phyloP scores from a whole-genome alignment of 192 early-diverging fungal genomes.

The Gamsiella multidivaricata region DNA sequence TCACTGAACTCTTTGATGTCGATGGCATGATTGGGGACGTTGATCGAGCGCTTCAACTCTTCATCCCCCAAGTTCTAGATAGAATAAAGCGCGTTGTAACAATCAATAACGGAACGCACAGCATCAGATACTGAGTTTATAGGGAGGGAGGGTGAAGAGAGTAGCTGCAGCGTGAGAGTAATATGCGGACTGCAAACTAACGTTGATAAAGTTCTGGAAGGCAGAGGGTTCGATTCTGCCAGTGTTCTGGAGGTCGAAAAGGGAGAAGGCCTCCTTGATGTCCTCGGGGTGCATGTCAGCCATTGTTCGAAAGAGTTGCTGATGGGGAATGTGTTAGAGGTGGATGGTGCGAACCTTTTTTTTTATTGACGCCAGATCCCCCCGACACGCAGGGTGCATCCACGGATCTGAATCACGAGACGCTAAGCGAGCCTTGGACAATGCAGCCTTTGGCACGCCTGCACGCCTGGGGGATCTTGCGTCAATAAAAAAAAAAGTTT shows the following conservation, averaged over 20 bases:
- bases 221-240: conserved; percentile 40
- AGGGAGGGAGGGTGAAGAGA: neutral
- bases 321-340: too few species aligned
- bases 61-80: conserved; percentile 36
- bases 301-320: neutral
- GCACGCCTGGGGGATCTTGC: too few species aligned
- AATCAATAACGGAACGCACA: neutral
- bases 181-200: neutral
- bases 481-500: too few species aligned
- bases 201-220: conserved; percentile 36
- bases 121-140: neutral
- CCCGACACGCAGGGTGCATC: too few species aligned
- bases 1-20: conserved; percentile 42
- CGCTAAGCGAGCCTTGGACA: too few species aligned
- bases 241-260: conserved; percentile 39
- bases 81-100: neutral
- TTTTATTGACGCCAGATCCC: too few species aligned
- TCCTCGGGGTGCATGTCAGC: conserved; percentile 1
- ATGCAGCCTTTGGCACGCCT: too few species aligned
- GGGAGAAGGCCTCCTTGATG: conserved; percentile 41
- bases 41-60: conserved; percentile 33
- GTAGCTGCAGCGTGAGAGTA: neutral
- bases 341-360: too few species aligned
- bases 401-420: too few species aligned
- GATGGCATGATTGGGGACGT: conserved; percentile 38